Percentiles rank a stretch among this genome's conserved stretches.
These are phyloP conservation scores for Melaleuca alternifolia DNA, from an alignment of 345 rosid genomes.

Conservation along the genomic window DNA sequence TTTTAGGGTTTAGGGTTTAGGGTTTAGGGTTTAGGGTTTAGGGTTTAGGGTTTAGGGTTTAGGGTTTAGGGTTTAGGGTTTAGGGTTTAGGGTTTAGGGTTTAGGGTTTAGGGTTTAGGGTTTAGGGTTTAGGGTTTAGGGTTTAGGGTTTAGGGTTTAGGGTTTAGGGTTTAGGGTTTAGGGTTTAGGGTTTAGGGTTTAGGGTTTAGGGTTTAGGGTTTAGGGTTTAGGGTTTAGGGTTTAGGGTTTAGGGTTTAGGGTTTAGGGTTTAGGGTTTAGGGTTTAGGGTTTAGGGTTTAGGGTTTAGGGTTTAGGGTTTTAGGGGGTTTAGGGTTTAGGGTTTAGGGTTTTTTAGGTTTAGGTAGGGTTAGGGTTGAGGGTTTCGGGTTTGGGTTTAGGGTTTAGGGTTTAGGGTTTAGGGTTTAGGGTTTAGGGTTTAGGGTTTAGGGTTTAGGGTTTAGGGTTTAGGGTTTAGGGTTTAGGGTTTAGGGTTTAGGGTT, in stretches of 20 bases:
- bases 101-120: constrained; percentile 1
- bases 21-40: neutral
- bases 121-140: constrained; percentile 3
- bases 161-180: neutral
- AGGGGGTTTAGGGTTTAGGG: neutral
- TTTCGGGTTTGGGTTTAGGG: neutral
- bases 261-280: neutral
- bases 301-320: neutral
- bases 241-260: neutral
- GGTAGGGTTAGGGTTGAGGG: neutral
- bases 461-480: neutral
- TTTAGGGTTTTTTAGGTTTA: neutral
- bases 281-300: neutral
- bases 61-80: constrained; percentile 2
- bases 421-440: constrained; percentile 1
- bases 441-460: constrained; percentile 1
- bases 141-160: constrained; percentile 3
- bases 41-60: constrained; percentile 1
- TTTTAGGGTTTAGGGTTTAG: neutral
- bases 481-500: neutral
- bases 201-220: neutral
- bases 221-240: neutral
- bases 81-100: neutral
- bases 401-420: neutral
- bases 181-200: too few species aligned